Evolutionary conservation across 169 alveolate genomes (phyloP).

Genomic region (Plasmodium inui): DNA sequence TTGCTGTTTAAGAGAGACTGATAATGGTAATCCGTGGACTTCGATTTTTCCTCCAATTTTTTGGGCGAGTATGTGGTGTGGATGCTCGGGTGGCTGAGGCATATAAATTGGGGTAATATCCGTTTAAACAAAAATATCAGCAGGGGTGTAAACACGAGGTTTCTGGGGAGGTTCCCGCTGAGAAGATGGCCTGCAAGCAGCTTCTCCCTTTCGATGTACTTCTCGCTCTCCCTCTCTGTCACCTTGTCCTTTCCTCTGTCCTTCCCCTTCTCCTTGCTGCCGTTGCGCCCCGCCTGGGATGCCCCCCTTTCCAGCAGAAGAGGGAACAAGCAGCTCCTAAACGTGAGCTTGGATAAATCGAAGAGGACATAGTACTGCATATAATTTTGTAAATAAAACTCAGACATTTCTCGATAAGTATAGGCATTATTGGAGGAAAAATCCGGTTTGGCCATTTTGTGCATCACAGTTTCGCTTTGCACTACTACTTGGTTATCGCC

Average conservation of each 20-base stretch:
- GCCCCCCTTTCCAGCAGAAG: conserved; percentile 30
- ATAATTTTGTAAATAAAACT: conserved; percentile 66
- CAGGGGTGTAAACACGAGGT: conserved; percentile 57
- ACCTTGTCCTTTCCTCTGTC: neutral
- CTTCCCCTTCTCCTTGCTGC: neutral
- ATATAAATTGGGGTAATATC: conserved; percentile 70
- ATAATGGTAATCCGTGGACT: conserved; percentile 9
- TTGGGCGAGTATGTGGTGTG: conserved; percentile 21
- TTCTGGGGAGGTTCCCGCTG: conserved; percentile 3
- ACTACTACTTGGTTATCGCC: neutral
- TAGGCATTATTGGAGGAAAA: neutral
- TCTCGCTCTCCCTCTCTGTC: neutral
- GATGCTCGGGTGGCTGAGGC: conserved; percentile 54
- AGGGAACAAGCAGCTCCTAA: conserved; percentile 69
- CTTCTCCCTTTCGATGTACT: neutral
- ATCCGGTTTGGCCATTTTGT: conserved; percentile 10
- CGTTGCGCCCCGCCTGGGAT: neutral
- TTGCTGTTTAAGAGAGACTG: conserved; percentile 1
- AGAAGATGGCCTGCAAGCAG: neutral
- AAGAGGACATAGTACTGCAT: conserved; percentile 43
- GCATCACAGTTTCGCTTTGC: neutral
- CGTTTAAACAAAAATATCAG: conserved; percentile 61
- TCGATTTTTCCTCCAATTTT: conserved; percentile 18
- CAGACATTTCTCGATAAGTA: conserved; percentile 68
- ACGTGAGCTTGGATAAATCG: conserved; percentile 52